Percentiles rank a stretch among this genome's conserved stretches.
Evolutionary conservation across 75 land plant genomes (phyloP).

Genomic region (Picea sitchensis): DNA sequence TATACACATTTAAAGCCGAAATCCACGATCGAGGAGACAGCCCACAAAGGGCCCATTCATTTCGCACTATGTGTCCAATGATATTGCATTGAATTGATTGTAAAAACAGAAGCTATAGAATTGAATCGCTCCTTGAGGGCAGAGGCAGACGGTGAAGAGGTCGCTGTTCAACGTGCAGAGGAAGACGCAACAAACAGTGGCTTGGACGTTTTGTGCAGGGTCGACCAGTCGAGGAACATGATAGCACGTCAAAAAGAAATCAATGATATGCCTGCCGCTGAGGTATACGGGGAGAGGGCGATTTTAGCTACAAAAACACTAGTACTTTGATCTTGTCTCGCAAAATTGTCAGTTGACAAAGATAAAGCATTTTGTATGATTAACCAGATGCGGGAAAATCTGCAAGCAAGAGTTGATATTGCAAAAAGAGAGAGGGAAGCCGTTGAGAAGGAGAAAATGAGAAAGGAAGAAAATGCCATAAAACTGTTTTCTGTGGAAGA

Average conservation of each 20-base stretch:
- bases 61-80: no score
- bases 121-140: no score
- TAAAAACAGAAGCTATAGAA: no score
- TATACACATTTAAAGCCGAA: no score
- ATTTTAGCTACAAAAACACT: slow-evolving; percentile 80
- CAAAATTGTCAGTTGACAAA: slow-evolving; percentile 53
- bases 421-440: slow-evolving; percentile 40
- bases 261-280: slow-evolving; percentile 90
- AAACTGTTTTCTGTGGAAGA: slow-evolving; percentile 49
- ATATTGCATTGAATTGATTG: no score
- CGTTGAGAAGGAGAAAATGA: slow-evolving; percentile 55
- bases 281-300: slow-evolving; percentile 86
- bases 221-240: slow-evolving; percentile 58
- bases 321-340: slow-evolving; percentile 74
- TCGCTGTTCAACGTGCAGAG: not conserved
- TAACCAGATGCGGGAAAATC: slow-evolving; percentile 53
- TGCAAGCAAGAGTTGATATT: slow-evolving; percentile 55
- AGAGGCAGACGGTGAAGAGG: not conserved
- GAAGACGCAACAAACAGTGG: slow-evolving; percentile 10
- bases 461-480: slow-evolving; percentile 57
- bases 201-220: slow-evolving; percentile 36
- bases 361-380: slow-evolving; percentile 53
- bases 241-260: slow-evolving; percentile 56
- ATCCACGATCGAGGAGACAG: no score
- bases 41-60: no score